Conservation (phyloP, 345 rosid genomes). For the Euphorbia tirucalli region DNA sequence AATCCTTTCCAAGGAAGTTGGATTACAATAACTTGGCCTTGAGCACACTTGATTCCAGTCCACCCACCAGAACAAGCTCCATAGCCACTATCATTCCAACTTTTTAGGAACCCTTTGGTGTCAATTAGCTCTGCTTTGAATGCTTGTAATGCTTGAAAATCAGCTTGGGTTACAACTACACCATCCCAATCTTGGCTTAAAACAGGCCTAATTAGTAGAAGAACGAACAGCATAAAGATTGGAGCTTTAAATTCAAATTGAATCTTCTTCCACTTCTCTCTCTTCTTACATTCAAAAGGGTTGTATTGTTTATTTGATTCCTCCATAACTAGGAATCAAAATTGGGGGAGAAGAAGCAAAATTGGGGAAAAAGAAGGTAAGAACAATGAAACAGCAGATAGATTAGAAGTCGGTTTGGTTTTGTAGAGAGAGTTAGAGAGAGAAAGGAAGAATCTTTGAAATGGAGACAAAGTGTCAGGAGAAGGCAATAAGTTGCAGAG, state of each 20-base stretch:
- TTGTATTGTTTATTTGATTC: not conserved
- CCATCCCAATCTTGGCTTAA: conserved; percentile 29
- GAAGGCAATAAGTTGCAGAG: conserved; percentile 22
- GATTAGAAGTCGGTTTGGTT: conserved; percentile 30
- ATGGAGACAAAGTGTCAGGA: conserved; percentile 23
- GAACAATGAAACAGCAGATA: conserved; percentile 32
- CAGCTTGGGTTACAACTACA: conserved; percentile 24
- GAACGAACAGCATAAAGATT: conserved; percentile 8
- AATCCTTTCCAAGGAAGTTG: conserved; percentile 31
- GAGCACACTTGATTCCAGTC: conserved; percentile 30
- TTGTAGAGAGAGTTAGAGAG: conserved; percentile 37
- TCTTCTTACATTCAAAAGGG: no score
- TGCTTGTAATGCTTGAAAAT: conserved; percentile 28
- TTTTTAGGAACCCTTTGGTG: conserved; percentile 19
- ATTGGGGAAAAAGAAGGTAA: not conserved
- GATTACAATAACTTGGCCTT: conserved; percentile 31
- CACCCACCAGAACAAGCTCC: conserved; percentile 35
- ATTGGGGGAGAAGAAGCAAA: no score
- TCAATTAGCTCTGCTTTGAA: conserved; percentile 24
- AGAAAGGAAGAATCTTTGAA: conserved; percentile 38
- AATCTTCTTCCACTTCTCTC: conserved; percentile 26
- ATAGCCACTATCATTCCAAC: conserved; percentile 28
- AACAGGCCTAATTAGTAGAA: conserved; percentile 14
- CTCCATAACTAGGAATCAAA: not conserved
- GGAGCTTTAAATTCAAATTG: not conserved